Base-by-base conservation (phyloP, 1,284 basidiomycete species). In the Naganishia liquefaciens region DNA sequence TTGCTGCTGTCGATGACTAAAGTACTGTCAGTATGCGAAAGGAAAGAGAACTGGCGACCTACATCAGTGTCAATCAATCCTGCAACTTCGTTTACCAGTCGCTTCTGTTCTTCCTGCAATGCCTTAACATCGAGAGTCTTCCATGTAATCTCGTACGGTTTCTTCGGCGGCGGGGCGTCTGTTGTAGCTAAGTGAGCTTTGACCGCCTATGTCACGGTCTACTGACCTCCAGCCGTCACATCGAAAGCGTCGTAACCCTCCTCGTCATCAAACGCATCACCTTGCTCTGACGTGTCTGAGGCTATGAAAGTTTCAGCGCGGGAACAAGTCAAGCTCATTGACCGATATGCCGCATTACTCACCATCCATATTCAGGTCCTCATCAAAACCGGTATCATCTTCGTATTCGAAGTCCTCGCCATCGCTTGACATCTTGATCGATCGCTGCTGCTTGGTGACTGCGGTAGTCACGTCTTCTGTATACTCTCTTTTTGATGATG, bases 31-130 rank as follows among this genome's bases (percentile, higher is more conserved):
- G 19, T 76, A 19, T 11, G 5, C 13, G 57, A 21, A 7, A 55
- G 23, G 23, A 4, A 17, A 7, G 11, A 40, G 40, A 68, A 50
- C 13, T 13, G 70, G 68, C 13, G 60, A 84, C 90, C 77, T 71
- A 91, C 90, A 61, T 92, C 88, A 54, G 93, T 87, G 40, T 90
- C 90, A 37, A 93, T 87, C 70, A 96, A 88, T 33, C 87, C 86
- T 70, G 86, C 85, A 69, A 95, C 88, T 76, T 93, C 86, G n/a
- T 88, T 87, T 51, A 92, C 81, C 73, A 93, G 90, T 65, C 81
- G 78, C 63, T 82, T 81, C 85, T 94, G 91, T 73, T 87, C 85
- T 69, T 83, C 84, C 80, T 88, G 86, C 64, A 97, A 86, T 44
- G 87, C 85, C 71, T 91, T 86, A 70, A 89, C 89, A 2, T 86